Evolutionary conservation across 148 eudicot species (phyloP), one percentile per base, ranked within the genome.

Genomic region (Gaultheria prostrata): DNA sequence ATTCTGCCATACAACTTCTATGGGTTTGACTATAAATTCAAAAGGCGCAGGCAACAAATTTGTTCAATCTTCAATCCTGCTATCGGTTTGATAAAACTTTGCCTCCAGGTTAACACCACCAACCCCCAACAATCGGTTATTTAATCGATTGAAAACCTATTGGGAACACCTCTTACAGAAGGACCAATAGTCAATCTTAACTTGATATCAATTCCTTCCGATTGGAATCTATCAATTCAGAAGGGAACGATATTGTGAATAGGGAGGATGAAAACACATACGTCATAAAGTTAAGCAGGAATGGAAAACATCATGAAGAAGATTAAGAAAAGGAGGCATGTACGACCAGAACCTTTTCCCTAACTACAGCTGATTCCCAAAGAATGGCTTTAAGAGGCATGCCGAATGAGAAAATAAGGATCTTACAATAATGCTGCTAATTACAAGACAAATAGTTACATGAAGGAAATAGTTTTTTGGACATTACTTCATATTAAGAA

Each of bases 401-500:
- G 50, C 51, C 61, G 43, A 39, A 24, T 45, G 18, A 39, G 53
- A 61, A 35, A 59, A 11, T 32, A n/a, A 20, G n/a, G 24, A 11
- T 21, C 49, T 9, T 4, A 21, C 13, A 33, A 21, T 35, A 21
- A 51, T 15, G 80, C 65, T 26, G 61, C 48, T 48, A 69, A n/a
- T 67, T 45, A 24, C 18, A 46, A 69, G 56, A 5, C 51, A 48
- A 14, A 81, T 28, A 48, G 48, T 46, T 12, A 32, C 17, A 5
- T n/a, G 30, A 70, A 46, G 14, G 76, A 82, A 30, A 67, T 54
- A 57, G 74, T 48, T 87, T 7, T 53, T 45, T 13, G 77, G 61
- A 65, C 82, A 86, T 89, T 89, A 97, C 98, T 92, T 97, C 32
- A 87, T 86, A 83, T 91, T 93, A 84, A 97, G 91, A 88, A 94